Conservation (phyloP, 352 stramenopile genomes). For the Thalassiosira mediterranea region DNA sequence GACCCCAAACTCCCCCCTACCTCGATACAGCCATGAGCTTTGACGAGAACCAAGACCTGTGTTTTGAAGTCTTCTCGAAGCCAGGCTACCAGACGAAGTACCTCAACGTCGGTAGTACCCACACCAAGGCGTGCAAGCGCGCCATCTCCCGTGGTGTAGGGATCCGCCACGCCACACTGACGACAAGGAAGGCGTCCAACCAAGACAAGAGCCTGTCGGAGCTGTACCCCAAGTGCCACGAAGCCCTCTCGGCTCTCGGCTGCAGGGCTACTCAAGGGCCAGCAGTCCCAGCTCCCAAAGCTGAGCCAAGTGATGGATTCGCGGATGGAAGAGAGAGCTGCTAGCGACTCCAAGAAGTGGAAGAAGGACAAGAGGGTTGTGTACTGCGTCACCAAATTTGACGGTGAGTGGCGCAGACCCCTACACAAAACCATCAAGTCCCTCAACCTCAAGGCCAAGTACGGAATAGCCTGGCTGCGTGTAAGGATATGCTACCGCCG, state of each 20-base stretch:
- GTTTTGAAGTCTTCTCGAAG: slow-evolving; percentile 3
- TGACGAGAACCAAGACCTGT: slow-evolving; percentile 5
- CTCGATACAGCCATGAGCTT: slow-evolving; percentile 11
- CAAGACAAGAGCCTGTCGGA: slow-evolving; percentile 1
- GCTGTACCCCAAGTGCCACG: neutral
- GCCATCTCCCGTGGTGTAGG: slow-evolving; percentile 1
- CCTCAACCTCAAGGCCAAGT: neutral
- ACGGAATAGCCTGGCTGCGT: neutral
- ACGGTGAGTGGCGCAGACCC: neutral
- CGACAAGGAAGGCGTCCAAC: neutral
- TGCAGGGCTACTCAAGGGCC: neutral
- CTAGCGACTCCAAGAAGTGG: neutral
- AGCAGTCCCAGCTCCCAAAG: neutral
- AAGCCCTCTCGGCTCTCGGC: neutral
- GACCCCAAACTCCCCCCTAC: neutral
- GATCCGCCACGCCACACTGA: slow-evolving; percentile 1
- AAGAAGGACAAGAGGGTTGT: neutral
- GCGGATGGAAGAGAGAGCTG: neutral
- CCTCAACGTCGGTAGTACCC: neutral
- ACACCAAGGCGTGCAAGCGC: neutral
- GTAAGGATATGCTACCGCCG: neutral
- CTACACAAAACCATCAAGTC: neutral
- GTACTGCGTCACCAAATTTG: neutral
- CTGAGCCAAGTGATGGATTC: neutral
- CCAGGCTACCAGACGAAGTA: slow-evolving; percentile 11